These are phyloP conservation scores for Stephania yunnanensis DNA, from an alignment of 164 flowering plant genomes.

Conservation along the genomic window DNA sequence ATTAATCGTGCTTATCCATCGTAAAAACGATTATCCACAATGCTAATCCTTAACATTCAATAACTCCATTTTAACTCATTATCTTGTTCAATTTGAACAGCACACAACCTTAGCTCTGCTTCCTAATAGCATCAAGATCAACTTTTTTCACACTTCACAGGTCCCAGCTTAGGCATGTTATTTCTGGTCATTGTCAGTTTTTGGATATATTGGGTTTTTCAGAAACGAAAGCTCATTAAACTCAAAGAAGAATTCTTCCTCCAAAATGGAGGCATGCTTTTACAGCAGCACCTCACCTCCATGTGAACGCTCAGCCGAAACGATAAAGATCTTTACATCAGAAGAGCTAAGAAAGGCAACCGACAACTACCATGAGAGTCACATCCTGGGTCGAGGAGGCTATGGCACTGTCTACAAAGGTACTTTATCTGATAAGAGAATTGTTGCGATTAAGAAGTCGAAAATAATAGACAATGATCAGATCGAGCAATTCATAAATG, in stretches of 20 bases:
- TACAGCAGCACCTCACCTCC: neutral
- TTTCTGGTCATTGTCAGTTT: neutral
- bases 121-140: too few relatives aligned
- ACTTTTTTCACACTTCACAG: neutral
- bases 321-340: neutral
- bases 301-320: neutral
- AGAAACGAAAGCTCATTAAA: neutral
- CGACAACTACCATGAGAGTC: neutral
- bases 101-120: too few relatives aligned
- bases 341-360: neutral
- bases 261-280: neutral
- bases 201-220: neutral
- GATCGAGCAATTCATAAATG: constrained; percentile 21
- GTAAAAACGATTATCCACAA: too few relatives aligned
- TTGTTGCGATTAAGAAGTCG: constrained; percentile 18
- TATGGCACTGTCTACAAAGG: constrained; percentile 5
- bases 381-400: neutral
- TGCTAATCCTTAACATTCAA: too few relatives aligned
- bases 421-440: neutral
- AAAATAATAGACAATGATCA: constrained; percentile 17
- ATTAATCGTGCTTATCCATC: too few relatives aligned
- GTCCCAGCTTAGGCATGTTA: neutral
- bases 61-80: too few relatives aligned
- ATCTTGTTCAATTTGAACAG: too few relatives aligned
- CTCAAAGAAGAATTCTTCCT: constrained; percentile 2